Percentiles rank a stretch among this genome's conserved stretches.
phyloP scores from a whole-genome alignment of 2,329 filamentous ascomycete species.

The Xylaria sp. region DNA sequence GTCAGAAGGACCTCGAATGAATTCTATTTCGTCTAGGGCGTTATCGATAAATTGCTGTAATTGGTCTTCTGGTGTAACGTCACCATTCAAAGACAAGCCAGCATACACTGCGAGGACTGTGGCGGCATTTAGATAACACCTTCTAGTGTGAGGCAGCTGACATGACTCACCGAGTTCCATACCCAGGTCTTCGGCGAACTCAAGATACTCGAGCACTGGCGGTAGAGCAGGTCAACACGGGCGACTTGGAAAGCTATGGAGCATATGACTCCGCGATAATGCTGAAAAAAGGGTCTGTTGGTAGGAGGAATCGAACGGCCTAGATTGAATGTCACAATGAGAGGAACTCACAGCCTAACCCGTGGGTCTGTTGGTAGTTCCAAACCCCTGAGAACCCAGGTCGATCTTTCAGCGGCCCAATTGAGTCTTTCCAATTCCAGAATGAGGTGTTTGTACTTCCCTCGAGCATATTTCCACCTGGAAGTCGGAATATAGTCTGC shows the following conservation, averaged over 20 bases:
- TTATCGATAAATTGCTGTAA: conserved; percentile 67
- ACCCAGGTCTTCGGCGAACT: conserved; percentile 69
- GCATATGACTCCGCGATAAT: background rate
- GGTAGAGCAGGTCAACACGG: background rate
- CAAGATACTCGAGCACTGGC: conserved; percentile 66
- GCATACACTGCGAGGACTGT: conserved; percentile 66
- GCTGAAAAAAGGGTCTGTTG: background rate
- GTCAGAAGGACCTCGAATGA: conserved; percentile 63
- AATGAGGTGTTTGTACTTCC: conserved; percentile 55
- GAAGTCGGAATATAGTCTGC: conserved; percentile 69
- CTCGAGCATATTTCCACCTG: conserved; percentile 72
- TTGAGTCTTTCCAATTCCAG: conserved; percentile 64
- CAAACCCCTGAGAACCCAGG: conserved; percentile 67
- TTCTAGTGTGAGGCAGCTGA: background rate
- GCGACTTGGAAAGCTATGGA: background rate
- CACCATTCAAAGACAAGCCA: conserved; percentile 65
- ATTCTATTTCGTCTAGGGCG: conserved; percentile 71
- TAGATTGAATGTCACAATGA: too few relatives aligned
- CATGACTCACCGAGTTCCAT: conserved; percentile 58
- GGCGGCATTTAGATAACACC: conserved; percentile 15
- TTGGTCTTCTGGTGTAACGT: conserved; percentile 61
- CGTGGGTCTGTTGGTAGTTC: conserved; percentile 70
- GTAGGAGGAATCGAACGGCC: too few relatives aligned
- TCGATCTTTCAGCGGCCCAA: conserved; percentile 64
- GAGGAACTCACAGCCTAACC: conserved; percentile 58